Evolutionary conservation across 805 yeast species (phyloP), one percentile per base, ranked within the genome.

Genomic region (Lachancea sp.): DNA sequence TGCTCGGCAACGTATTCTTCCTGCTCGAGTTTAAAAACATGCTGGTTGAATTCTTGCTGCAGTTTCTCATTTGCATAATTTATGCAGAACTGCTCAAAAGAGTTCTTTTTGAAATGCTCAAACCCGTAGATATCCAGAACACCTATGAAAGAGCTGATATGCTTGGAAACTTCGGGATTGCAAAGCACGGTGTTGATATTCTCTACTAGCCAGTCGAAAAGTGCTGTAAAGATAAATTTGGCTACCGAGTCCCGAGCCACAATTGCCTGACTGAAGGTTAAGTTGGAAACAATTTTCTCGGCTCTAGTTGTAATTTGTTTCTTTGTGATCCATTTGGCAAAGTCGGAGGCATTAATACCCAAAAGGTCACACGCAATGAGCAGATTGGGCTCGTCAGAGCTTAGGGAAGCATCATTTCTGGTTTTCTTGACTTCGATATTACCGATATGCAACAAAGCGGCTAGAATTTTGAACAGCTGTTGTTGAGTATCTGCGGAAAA

Each of bases 221-320:
- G 68, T 2, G 95, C 85, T 2, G 97, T 81, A 68, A 93, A 91
- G 41, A 93, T 83, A 64, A 83, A 91, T 65, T 91, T 91, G 41
- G 98, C 88, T 44, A 91, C 95, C n/a, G 99, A 93, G 67, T 91
- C 98, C 60, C 96, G 80, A 12, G 96, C 91, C 26, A 90, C 96
- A 20, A 79, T 56, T 8, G 98, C 95, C 62, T 90, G 95, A 56
- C 79, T 79, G 62, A 79, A 84, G 56, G 77, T 86, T 59, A 91
- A 73, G 61, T 85, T 88, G 19, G 95, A 82, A 39, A 82, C 80
- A 60, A 91, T 90, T 65, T 87, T 90, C 66, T 93, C 98, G 10
- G 89, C 81, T 63, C 97, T 77, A n/a, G 96, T 90, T 19, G 77
- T 77, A 53, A 93, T 87, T 66, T 90, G 97, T 62, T 87, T 89